phyloP scores from a whole-genome alignment of 1,284 basidiomycete genomes.

The Sporisorium graminicola region DNA sequence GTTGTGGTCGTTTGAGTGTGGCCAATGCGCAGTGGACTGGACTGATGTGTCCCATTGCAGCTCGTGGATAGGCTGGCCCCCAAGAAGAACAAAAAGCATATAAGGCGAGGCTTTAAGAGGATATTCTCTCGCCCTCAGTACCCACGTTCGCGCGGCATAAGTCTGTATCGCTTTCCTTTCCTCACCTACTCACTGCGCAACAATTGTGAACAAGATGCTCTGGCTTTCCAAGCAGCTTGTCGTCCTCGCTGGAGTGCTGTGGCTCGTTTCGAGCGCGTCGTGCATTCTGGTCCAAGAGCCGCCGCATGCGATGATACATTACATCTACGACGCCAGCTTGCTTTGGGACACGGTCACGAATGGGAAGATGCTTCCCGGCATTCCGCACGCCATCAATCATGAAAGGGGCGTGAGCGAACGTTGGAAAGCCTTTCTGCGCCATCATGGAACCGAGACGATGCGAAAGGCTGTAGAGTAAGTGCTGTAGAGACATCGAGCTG shows the following conservation, averaged over 20 bases:
- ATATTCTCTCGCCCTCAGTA: not conserved
- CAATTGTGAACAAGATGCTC: not conserved
- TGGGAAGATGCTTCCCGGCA: constrained; percentile 20
- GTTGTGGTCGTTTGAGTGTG: not conserved
- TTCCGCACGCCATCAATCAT: constrained; percentile 15
- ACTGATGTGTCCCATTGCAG: too few species aligned
- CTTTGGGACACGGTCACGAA: constrained; percentile 22
- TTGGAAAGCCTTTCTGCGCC: constrained; percentile 19
- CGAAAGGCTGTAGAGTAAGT: constrained; percentile 7
- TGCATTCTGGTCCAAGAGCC: not conserved
- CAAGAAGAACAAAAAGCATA: not conserved
- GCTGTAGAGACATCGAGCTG: too few species aligned
- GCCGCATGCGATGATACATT: constrained; percentile 7
- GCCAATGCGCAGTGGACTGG: not conserved
- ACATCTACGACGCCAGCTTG: constrained; percentile 9
- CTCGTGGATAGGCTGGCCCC: not conserved
- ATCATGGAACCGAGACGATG: not conserved
- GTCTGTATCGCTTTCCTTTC: not conserved
- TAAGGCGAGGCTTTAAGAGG: not conserved
- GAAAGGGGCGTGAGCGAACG: constrained; percentile 10
- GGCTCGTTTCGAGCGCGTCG: not conserved
- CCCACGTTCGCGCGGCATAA: too few species aligned
- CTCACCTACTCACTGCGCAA: not conserved
- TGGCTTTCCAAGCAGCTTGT: not conserved
- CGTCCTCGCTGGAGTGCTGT: not conserved